Evolutionary conservation across 1,139 yeast species (phyloP).

Genomic region (Candida dubliniensis): DNA sequence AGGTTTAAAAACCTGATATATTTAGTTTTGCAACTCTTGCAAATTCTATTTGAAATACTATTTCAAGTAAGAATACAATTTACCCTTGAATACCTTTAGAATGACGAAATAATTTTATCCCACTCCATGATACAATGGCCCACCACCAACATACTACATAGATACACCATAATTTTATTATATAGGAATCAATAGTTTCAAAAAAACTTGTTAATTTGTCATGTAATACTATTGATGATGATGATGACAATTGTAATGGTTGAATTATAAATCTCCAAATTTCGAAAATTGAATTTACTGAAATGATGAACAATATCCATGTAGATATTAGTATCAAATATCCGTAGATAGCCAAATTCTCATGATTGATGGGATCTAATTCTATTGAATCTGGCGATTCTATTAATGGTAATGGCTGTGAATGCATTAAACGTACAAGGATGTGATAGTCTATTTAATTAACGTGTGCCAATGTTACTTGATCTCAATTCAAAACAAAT

Average conservation of each 20-base stretch:
- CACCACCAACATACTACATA: conserved; percentile 73
- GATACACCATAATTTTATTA: conserved; percentile 51
- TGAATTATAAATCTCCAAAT: conserved; percentile 45
- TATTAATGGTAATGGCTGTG: conserved; percentile 8
- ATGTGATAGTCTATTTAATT: too few species aligned
- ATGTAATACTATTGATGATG: conserved; percentile 23
- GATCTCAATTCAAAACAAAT: too few species aligned
- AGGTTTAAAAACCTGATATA: too few species aligned
- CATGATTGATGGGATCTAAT: conserved; percentile 2
- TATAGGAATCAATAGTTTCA: conserved; percentile 42
- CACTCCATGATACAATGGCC: conserved; percentile 75
- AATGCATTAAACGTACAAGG: neutral
- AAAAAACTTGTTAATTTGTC: conserved; percentile 14
- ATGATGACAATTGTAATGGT: conserved; percentile 25
- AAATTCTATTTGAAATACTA: too few species aligned
- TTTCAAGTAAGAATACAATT: neutral
- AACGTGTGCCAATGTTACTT: too few species aligned
- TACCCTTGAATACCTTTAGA: conserved; percentile 54
- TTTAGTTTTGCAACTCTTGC: too few species aligned
- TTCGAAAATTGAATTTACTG: conserved; percentile 44
- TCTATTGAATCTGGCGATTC: conserved; percentile 2
- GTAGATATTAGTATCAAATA: conserved; percentile 34
- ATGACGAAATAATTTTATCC: conserved; percentile 73
- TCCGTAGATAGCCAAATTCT: conserved; percentile 30
- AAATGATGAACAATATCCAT: conserved; percentile 42